Evolutionary conservation across 768 basidiomycete genomes (phyloP).

Genomic region (Tulasnella sp.): DNA sequence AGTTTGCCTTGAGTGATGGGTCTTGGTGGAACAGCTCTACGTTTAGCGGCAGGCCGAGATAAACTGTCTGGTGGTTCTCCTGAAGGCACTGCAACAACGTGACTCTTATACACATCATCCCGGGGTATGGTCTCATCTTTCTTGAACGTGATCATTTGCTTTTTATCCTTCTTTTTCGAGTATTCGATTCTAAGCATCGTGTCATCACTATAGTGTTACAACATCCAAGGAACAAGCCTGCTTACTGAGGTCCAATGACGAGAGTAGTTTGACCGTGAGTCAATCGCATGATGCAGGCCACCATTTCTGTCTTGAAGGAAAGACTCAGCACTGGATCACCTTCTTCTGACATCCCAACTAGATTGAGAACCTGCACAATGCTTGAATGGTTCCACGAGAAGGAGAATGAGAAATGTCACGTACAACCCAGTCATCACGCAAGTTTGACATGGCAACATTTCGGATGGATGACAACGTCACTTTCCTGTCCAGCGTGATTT

Average conservation of each 20-base stretch:
- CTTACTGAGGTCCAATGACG: constrained; percentile 64
- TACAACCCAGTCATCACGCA: constrained; percentile 94
- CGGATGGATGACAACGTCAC: constrained; percentile 81
- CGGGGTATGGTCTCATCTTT: constrained; percentile 76
- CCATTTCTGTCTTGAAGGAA: constrained; percentile 91
- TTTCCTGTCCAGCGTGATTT: constrained; percentile 65
- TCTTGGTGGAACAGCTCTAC: constrained; percentile 73
- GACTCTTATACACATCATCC: constrained; percentile 87
- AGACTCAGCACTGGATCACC: constrained; percentile 88
- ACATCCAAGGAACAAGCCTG: constrained; percentile 6
- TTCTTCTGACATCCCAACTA: constrained; percentile 59
- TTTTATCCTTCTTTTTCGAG: constrained; percentile 95
- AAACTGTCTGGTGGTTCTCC: constrained; percentile 75
- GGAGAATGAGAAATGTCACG: constrained; percentile 20
- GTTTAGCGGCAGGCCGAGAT: constrained; percentile 72
- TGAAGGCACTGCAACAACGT: constrained; percentile 72
- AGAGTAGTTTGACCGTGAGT: constrained; percentile 67
- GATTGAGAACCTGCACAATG: constrained; percentile 63
- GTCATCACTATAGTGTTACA: background rate
- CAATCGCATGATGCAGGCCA: constrained; percentile 64
- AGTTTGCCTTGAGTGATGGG: constrained; percentile 80
- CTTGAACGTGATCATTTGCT: constrained; percentile 67
- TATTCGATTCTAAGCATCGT: constrained; percentile 54
- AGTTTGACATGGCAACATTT: constrained; percentile 70
- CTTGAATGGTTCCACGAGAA: background rate